Percentiles rank a stretch among this genome's conserved stretches.
These are phyloP conservation scores for Salinomyces thailandicus DNA, from an alignment of 2,329 filamentous ascomycete species.

Conservation along the genomic window DNA sequence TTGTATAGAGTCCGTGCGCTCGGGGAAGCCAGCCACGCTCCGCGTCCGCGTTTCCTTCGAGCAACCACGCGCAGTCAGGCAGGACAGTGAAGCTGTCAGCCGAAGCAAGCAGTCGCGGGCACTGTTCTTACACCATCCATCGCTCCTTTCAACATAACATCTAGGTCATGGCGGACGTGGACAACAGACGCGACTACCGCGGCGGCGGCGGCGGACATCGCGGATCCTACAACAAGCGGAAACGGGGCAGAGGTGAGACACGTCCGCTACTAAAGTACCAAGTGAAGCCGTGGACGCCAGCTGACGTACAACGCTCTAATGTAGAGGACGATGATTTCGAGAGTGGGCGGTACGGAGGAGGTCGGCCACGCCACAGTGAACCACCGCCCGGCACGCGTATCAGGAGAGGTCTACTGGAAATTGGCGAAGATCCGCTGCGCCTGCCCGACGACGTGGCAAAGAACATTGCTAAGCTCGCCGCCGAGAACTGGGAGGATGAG, in stretches of 20 bases:
- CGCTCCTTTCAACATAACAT: no score
- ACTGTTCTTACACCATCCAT: no score
- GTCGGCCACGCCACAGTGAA: constrained; percentile 57
- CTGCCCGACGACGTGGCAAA: constrained; percentile 69
- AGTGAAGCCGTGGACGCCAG: no score
- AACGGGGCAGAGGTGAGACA: constrained; percentile 67
- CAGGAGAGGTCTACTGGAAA: constrained; percentile 65
- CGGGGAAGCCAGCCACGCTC: no score
- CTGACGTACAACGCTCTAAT: no score
- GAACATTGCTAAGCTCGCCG: constrained; percentile 62
- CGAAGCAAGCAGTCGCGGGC: no score
- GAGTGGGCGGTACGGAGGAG: background rate
- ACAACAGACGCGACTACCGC: constrained; percentile 21
- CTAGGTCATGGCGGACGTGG: constrained; percentile 23
- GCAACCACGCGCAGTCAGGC: no score
- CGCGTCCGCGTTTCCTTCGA: no score
- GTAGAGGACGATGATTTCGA: constrained; percentile 59
- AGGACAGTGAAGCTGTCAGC: no score
- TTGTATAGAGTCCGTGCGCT: no score
- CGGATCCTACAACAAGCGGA: constrained; percentile 45
- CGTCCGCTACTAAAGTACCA: no score
- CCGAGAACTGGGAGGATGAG: constrained; percentile 77
- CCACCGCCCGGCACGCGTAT: constrained; percentile 54
- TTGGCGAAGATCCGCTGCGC: constrained; percentile 72
- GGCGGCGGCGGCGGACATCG: constrained; percentile 37